phyloP scores from a whole-genome alignment of 1,139 yeast species.

The Taiozyma onychis region DNA sequence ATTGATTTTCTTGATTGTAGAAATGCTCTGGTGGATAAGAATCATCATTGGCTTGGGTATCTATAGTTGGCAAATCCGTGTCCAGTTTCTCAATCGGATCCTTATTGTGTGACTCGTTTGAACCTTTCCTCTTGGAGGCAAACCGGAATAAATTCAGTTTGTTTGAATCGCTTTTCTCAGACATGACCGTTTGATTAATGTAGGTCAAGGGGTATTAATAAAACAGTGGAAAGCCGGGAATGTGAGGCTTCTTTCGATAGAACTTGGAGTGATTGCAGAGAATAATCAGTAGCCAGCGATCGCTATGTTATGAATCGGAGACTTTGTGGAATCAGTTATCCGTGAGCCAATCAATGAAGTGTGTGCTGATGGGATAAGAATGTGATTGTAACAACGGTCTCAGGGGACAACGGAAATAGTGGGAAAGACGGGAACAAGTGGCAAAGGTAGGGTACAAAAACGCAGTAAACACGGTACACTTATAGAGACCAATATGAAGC shows the following conservation, averaged over 20 bases:
- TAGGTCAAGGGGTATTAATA: neutral
- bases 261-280: neutral
- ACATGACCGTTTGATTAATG: neutral
- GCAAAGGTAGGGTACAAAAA: no score
- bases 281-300: neutral
- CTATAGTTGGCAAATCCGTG: neutral
- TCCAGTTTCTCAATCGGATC: neutral
- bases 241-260: neutral
- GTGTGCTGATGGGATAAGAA: neutral
- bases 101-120: neutral
- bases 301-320: no score
- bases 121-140: neutral
- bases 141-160: neutral
- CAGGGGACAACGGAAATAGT: neutral
- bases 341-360: no score
- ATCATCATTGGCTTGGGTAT: neutral
- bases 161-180: neutral
- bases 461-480: no score
- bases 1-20: neutral
- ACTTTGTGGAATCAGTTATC: no score
- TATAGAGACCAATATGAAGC: neutral
- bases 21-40: neutral
- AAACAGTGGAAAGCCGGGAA: neutral
- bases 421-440: neutral
- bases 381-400: neutral